Evolutionary conservation across 495 filamentous ascomycete species (phyloP).

Genomic region (Copromyces sp.): DNA sequence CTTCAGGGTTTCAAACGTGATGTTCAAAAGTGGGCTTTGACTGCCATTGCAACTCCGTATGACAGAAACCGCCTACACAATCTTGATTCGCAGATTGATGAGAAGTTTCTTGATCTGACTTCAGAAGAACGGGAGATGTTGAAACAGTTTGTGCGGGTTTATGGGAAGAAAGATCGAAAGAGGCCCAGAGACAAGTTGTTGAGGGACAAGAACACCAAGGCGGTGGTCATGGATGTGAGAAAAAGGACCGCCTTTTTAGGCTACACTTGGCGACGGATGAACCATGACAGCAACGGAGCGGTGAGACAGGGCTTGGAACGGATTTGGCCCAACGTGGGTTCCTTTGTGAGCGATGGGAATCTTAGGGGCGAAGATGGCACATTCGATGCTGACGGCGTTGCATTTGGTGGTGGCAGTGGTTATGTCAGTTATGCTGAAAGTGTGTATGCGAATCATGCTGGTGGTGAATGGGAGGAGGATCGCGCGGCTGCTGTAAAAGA

Average conservation of each 20-base stretch:
- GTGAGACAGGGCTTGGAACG: not conserved
- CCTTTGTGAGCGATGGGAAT: not conserved
- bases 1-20: constrained; percentile 25
- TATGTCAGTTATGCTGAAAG: not conserved
- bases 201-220: constrained; percentile 53
- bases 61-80: constrained; percentile 32
- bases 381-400: not conserved
- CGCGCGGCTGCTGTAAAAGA: not conserved
- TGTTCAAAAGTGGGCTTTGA: constrained; percentile 29
- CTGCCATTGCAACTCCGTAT: constrained; percentile 32
- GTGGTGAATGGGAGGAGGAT: not conserved
- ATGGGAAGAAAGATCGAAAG: constrained; percentile 29
- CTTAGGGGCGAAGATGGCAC: not conserved
- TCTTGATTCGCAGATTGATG: constrained; percentile 37
- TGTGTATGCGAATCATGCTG: not conserved
- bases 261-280: constrained; percentile 64
- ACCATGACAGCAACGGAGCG: constrained; percentile 3
- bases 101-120: constrained; percentile 9
- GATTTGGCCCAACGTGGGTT: not conserved
- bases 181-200: constrained; percentile 71
- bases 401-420: not conserved
- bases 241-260: constrained; percentile 76
- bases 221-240: constrained; percentile 61
- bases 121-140: constrained; percentile 24
- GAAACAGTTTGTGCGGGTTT: constrained; percentile 22